phyloP scores from a whole-genome alignment of 257 asterid genomes.

The Solanum tarapatanum region DNA sequence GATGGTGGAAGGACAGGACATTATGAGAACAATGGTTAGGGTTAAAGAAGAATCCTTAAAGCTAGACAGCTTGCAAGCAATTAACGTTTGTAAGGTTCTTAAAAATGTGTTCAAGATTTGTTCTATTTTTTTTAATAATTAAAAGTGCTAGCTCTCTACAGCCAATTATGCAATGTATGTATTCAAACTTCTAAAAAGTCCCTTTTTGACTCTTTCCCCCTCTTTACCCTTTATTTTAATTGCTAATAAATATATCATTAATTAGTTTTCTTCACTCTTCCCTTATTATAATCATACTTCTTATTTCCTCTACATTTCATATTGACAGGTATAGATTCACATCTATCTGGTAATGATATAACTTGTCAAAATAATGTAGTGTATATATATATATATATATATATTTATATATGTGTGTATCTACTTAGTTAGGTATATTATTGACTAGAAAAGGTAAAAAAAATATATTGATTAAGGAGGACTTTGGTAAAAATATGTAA shows the following conservation, averaged over 20 bases:
- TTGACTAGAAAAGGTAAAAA: background rate
- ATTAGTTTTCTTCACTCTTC: background rate
- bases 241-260: background rate
- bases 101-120: background rate
- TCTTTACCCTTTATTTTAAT: background rate
- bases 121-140: background rate
- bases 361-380: background rate
- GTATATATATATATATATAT: too few relatives aligned
- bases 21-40: background rate
- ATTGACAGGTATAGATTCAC: background rate
- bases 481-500: background rate
- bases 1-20: background rate
- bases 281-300: background rate
- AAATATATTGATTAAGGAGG: background rate
- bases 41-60: constrained; percentile 42
- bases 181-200: constrained; percentile 19
- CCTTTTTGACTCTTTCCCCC: constrained; percentile 16
- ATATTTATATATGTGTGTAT: background rate
- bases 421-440: background rate
- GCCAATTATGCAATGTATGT: constrained; percentile 16
- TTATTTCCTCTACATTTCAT: background rate
- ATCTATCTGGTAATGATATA: background rate
- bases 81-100: background rate
- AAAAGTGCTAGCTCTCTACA: background rate
- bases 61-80: constrained; percentile 69